Percentiles rank a stretch among this genome's conserved stretches.
These are phyloP conservation scores for Kappamyces sp. DNA, from an alignment of 192 early-diverging fungal species.

Conservation along the genomic window DNA sequence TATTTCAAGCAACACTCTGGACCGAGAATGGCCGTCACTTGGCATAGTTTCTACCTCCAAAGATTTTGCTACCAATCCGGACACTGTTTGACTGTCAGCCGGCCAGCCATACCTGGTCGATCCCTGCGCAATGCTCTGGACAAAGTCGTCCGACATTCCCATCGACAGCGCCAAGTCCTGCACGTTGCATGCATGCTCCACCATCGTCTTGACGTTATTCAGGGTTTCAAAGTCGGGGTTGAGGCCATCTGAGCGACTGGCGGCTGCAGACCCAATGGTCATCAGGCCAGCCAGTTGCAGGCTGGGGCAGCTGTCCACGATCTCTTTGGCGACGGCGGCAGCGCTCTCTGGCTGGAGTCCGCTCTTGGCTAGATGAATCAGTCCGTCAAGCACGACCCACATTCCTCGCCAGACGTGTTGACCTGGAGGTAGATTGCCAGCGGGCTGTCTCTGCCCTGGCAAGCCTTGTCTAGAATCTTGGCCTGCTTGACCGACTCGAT, in stretches of 20 bases:
- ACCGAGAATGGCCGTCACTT: background rate
- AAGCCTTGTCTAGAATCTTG: constrained; percentile 70
- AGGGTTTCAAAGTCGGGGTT: constrained; percentile 76
- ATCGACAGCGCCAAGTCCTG: constrained; percentile 74
- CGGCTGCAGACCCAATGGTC: constrained; percentile 86
- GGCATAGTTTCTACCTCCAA: constrained; percentile 58
- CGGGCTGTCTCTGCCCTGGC: constrained; percentile 38
- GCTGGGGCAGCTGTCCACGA: constrained; percentile 57
- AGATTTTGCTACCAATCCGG: constrained; percentile 88
- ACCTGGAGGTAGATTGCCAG: constrained; percentile 87
- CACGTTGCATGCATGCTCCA: background rate
- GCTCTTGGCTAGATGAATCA: constrained; percentile 59
- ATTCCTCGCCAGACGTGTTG: constrained; percentile 88
- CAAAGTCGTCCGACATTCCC: constrained; percentile 98
- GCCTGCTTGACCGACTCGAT: constrained; percentile 73
- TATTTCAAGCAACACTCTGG: too few relatives aligned
- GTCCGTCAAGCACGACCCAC: constrained; percentile 33
- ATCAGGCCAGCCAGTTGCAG: constrained; percentile 79
- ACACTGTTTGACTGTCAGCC: constrained; percentile 36
- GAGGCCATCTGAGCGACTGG: constrained; percentile 27
- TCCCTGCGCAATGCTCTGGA: constrained; percentile 73
- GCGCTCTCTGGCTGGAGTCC: constrained; percentile 57
- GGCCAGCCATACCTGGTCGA: constrained; percentile 49
- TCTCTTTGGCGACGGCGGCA: constrained; percentile 54
- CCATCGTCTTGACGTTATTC: constrained; percentile 10